A percentile compares a stretch with the other conserved stretches of the same genome.
Conservation (phyloP, 768 basidiomycete species). For the Psilocybe cyanescens region DNA sequence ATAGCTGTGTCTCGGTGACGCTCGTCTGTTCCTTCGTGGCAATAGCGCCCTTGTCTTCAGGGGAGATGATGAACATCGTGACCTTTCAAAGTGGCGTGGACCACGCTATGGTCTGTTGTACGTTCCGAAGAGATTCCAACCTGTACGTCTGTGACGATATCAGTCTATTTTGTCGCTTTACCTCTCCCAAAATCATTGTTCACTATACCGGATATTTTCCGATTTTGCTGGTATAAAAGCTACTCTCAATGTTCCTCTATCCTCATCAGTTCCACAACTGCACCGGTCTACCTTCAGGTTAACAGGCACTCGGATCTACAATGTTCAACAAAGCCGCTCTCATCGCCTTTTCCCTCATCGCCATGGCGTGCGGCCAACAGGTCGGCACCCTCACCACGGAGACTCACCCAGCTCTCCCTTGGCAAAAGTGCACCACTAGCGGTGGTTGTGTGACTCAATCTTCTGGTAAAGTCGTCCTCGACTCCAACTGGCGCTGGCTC, state of each 20-base stretch:
- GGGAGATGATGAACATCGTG: slow-evolving; percentile 8
- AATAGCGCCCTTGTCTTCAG: not conserved
- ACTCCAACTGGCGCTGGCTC: slow-evolving; percentile 63
- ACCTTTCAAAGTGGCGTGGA: not conserved
- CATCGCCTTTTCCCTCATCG: slow-evolving; percentile 40
- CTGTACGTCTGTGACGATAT: not conserved
- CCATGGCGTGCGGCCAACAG: slow-evolving; percentile 55
- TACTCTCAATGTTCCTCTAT: slow-evolving; percentile 1
- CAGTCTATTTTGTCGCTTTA: not conserved
- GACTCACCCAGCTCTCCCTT: slow-evolving; percentile 49
- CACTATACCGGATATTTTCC: slow-evolving; percentile 26
- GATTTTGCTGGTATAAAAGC: slow-evolving; percentile 23
- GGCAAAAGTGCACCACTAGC: slow-evolving; percentile 47
- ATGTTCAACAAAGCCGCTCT: slow-evolving; percentile 47
- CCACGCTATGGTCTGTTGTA: not conserved
- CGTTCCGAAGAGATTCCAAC: slow-evolving; percentile 16
- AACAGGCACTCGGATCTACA: slow-evolving; percentile 17
- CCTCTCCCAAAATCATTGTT: not conserved
- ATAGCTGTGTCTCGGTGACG: slow-evolving; percentile 11
- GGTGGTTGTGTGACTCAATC: slow-evolving; percentile 44
- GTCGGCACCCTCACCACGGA: slow-evolving; percentile 55
- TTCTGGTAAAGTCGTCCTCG: slow-evolving; percentile 46
- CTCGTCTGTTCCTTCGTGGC: slow-evolving; percentile 6
- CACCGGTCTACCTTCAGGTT: slow-evolving; percentile 20
- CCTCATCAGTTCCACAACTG: slow-evolving; percentile 24